These are phyloP conservation scores for Gamarada debralockiae DNA, from an alignment of 495 filamentous ascomycete species.

Conservation along the genomic window DNA sequence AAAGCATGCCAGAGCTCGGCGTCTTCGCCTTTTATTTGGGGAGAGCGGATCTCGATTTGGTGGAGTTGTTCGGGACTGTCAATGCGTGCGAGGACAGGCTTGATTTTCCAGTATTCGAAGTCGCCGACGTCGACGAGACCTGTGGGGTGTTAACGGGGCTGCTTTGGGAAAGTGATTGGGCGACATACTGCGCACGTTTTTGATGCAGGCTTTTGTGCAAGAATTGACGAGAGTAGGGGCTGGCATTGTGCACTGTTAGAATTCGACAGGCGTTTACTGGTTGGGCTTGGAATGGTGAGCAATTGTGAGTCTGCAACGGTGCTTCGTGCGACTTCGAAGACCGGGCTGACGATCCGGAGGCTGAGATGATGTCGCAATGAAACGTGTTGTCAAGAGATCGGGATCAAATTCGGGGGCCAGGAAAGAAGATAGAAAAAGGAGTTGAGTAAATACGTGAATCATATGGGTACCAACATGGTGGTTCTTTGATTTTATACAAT, in stretches of 20 bases:
- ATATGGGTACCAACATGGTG: too few species aligned
- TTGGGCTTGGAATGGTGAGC: too few species aligned
- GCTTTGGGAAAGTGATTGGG: background rate
- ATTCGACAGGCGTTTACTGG: too few species aligned
- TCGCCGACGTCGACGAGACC: constrained; percentile 40
- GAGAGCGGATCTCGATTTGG: constrained; percentile 58
- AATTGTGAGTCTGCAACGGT: too few species aligned
- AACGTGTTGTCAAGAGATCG: too few species aligned
- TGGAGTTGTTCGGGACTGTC: constrained; percentile 63
- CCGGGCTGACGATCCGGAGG: too few species aligned
- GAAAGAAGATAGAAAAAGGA: too few species aligned
- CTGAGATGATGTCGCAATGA: too few species aligned
- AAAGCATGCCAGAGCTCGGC: constrained; percentile 64
- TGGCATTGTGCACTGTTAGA: constrained; percentile 14
- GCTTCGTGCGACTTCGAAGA: too few species aligned
- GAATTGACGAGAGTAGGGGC: constrained; percentile 12
- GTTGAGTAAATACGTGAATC: too few species aligned
- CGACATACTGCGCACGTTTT: constrained; percentile 26
- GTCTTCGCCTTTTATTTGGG: constrained; percentile 57
- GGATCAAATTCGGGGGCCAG: too few species aligned
- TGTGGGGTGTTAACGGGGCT: constrained; percentile 3
- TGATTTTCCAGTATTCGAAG: constrained; percentile 55
- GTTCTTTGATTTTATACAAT: too few species aligned
- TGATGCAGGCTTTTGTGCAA: constrained; percentile 23
- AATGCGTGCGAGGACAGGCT: constrained; percentile 57